Conservation (phyloP, 2,329 filamentous ascomycete species). For the Elsinoe necatrix region DNA sequence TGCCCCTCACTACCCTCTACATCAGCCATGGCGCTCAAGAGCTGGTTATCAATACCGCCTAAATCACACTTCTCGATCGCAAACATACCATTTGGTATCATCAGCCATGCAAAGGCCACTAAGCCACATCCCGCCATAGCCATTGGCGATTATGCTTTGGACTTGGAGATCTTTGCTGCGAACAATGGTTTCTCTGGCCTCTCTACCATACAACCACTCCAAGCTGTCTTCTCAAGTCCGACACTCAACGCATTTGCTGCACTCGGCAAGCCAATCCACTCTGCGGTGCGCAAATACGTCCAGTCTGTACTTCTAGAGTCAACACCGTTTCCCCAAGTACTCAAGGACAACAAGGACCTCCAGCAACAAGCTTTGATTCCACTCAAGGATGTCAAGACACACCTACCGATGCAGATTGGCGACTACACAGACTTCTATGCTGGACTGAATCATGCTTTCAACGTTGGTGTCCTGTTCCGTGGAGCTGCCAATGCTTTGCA, state of each 20-base stretch:
- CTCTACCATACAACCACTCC: conserved; percentile 48
- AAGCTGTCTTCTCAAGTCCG: conserved; percentile 54
- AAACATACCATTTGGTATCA: conserved; percentile 78
- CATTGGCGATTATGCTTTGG: conserved; percentile 63
- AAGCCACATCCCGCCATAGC: conserved; percentile 59
- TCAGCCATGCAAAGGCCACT: conserved; percentile 52
- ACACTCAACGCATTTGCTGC: conserved; percentile 67
- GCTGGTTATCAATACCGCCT: conserved; percentile 53
- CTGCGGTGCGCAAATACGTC: conserved; percentile 59
- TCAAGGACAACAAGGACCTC: conserved; percentile 54
- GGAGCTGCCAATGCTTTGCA: conserved; percentile 65
- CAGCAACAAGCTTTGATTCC: conserved; percentile 52
- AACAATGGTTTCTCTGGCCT: conserved; percentile 52
- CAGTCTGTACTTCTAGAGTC: conserved; percentile 56
- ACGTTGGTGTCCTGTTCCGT: conserved; percentile 63
- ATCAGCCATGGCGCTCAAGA: conserved; percentile 35
- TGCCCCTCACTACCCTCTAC: neutral
- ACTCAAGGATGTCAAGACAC: conserved; percentile 52
- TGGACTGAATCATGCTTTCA: conserved; percentile 69
- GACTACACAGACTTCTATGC: conserved; percentile 86
- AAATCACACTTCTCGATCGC: conserved; percentile 63
- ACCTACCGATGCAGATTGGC: conserved; percentile 68
- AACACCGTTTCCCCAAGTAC: conserved; percentile 51
- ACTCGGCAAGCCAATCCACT: conserved; percentile 59
- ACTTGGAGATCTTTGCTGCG: conserved; percentile 55